Conservation (phyloP, 2,329 filamentous ascomycete species). For the Sporothrix euskadiensis region DNA sequence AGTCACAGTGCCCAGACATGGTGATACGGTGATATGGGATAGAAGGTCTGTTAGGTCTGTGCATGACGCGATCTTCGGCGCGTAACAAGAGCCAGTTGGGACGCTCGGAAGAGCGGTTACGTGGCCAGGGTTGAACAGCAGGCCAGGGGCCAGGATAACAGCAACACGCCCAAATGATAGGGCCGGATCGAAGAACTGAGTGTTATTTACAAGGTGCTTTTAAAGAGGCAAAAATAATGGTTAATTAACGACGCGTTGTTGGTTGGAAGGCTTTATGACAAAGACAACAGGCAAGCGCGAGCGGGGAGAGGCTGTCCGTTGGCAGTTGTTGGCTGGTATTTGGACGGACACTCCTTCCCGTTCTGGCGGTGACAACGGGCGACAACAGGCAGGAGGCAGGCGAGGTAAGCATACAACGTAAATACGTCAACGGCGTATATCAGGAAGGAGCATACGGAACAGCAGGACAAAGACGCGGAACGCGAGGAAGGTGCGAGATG, state of each 20-base stretch:
- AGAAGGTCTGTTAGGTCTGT: conserved; percentile 9
- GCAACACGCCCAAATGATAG: neutral
- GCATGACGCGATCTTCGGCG: conserved; percentile 22
- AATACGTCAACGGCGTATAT: neutral
- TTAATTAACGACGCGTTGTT: neutral
- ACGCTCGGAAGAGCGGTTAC: neutral
- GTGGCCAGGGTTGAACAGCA: neutral
- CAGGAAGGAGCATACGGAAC: neutral
- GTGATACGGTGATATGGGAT: conserved; percentile 12
- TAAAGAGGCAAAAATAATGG: neutral
- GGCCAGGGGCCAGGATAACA: neutral
- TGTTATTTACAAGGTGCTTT: neutral
- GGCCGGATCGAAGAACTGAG: neutral
- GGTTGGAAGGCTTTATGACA: neutral
- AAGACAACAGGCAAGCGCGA: conserved; percentile 5
- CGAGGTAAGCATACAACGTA: neutral
- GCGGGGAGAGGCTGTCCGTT: conserved; percentile 9
- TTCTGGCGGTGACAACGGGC: neutral
- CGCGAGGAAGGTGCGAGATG: conserved; percentile 10
- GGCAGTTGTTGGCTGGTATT: neutral
- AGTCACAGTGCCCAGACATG: neutral
- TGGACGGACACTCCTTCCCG: neutral
- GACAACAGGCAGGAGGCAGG: neutral
- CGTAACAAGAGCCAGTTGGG: conserved; percentile 16
- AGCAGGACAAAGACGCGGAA: conserved; percentile 8